A percentile compares a stretch with the other conserved stretches of the same genome.
These are phyloP conservation scores for Crucihimalaya himalaica DNA, from an alignment of 345 rosid genomes.

Conservation along the genomic window DNA sequence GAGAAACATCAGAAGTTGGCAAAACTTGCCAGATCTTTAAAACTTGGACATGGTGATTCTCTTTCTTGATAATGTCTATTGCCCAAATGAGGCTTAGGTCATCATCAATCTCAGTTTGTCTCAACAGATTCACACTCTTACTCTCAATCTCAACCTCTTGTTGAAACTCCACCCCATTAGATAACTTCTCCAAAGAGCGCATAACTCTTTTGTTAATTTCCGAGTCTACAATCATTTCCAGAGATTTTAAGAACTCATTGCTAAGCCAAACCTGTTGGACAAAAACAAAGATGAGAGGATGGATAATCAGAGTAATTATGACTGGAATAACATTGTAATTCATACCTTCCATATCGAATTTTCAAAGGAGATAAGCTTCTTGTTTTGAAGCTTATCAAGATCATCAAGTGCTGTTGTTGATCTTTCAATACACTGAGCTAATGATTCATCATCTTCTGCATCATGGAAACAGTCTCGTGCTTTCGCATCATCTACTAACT, in stretches of 20 bases:
- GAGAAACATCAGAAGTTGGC: slow-evolving; percentile 26
- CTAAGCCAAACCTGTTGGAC: slow-evolving; percentile 35
- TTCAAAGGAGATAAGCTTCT: slow-evolving; percentile 31
- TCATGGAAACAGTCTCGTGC: slow-evolving; percentile 39
- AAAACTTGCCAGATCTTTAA: slow-evolving; percentile 49
- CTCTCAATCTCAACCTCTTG: slow-evolving; percentile 50
- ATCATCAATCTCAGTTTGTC: slow-evolving; percentile 12
- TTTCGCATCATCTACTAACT: slow-evolving; percentile 43
- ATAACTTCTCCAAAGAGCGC: slow-evolving; percentile 33
- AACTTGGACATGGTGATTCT: slow-evolving; percentile 36
- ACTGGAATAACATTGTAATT: too few relatives aligned
- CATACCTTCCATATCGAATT: slow-evolving; percentile 44
- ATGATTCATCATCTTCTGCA: slow-evolving; percentile 42
- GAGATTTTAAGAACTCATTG: slow-evolving; percentile 36
- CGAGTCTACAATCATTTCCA: slow-evolving; percentile 21
- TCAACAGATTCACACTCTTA: slow-evolving; percentile 6
- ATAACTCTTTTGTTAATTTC: slow-evolving; percentile 22
- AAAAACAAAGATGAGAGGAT: not conserved
- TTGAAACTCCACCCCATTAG: slow-evolving; percentile 42
- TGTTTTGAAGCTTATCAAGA: slow-evolving; percentile 25
- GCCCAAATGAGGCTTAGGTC: slow-evolving; percentile 43
- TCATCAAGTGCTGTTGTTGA: slow-evolving; percentile 37
- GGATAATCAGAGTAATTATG: not conserved
- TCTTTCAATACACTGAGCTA: slow-evolving; percentile 34
- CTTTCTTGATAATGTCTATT: slow-evolving; percentile 36